A percentile compares a stretch with the other conserved stretches of the same genome.
These are phyloP conservation scores for Artomyces pyxidatus DNA, from an alignment of 768 basidiomycete genomes.

Conservation along the genomic window DNA sequence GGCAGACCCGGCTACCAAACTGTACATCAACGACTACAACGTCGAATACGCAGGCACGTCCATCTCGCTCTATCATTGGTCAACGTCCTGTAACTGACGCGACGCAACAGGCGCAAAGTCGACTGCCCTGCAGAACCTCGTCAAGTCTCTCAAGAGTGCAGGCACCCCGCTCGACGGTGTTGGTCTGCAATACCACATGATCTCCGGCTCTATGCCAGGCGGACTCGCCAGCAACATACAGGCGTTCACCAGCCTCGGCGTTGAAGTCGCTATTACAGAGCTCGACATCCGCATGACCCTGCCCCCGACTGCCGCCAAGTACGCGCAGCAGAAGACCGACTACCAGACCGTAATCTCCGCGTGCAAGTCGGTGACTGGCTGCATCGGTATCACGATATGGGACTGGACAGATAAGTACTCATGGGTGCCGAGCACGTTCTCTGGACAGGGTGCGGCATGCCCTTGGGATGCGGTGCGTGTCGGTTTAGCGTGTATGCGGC, in stretches of 20 bases:
- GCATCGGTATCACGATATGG: slow-evolving; percentile 34
- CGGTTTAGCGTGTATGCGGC: not conserved
- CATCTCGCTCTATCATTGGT: not conserved
- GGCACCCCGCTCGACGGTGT: slow-evolving; percentile 53
- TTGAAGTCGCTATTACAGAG: slow-evolving; percentile 65
- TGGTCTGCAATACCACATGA: slow-evolving; percentile 53
- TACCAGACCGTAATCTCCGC: slow-evolving; percentile 47
- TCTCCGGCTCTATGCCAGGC: slow-evolving; percentile 47
- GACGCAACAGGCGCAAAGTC: slow-evolving; percentile 38
- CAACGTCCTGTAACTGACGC: not conserved
- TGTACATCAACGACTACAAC: slow-evolving; percentile 42
- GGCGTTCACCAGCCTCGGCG: slow-evolving; percentile 49
- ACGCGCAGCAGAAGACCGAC: slow-evolving; percentile 49
- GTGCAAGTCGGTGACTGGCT: slow-evolving; percentile 34
- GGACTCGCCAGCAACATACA: slow-evolving; percentile 38
- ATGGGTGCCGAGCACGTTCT: slow-evolving; percentile 27
- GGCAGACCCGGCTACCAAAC: slow-evolving; percentile 47
- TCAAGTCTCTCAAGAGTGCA: slow-evolving; percentile 36
- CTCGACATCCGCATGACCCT: slow-evolving; percentile 56
- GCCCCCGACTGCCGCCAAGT: slow-evolving; percentile 39
- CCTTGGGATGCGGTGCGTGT: slow-evolving; percentile 23
- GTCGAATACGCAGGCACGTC: slow-evolving; percentile 22
- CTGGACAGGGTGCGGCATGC: slow-evolving; percentile 27
- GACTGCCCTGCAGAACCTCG: slow-evolving; percentile 46
- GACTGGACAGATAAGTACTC: slow-evolving; percentile 35